Base-by-base conservation (phyloP, 2,329 filamentous ascomycete genomes). In the Ceratocystis ficicola region DNA sequence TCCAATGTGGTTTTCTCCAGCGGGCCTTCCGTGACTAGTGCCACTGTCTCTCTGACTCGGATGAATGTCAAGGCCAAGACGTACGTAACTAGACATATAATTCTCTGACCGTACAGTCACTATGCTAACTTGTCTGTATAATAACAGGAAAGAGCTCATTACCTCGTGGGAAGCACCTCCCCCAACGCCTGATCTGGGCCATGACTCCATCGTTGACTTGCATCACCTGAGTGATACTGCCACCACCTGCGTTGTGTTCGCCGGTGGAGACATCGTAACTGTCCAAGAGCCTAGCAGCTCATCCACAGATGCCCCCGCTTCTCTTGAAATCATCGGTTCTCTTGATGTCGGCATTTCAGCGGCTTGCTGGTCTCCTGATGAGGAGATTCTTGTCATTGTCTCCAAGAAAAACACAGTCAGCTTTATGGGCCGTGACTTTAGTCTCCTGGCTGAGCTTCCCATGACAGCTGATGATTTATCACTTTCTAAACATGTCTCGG, bases 251-350 rank as follows among this genome's bases (percentile, higher is more conserved):
- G 77, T 99, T 32, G 85, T 97, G 66, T 79, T 99, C 30, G 88
- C 90, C 71, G 91, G 91, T 62, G 94, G 94, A 68, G 93, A 99
- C 76, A 93, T 99, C 69, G 78, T 96, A 68, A 81, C 92, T 63
- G 88, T 96, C 32, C 83, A 87, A 70, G 90, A 96, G 73, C 64
- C 67, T 1, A 82, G 86, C 2, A 62, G 64, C 28, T 63, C 52
- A 28, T 50, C 61, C 28, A 46, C 28, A 10, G 76, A 79, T 28
- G 32, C 41, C 44, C 70, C 72, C 44, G 70, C 70, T 30, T 86
- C 89, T 70, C 91, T 99, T 70, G 94, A 97, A 75, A 97, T 99
- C 70, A 85, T 97, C 69, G 94, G 94, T 57, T 95, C 91, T 44
- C 89, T 99, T 46, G 91, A 96, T 76, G 88, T 88, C 67, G 94